Evolutionary conservation across 768 basidiomycete species (phyloP).

Genomic region (Brasilioporus rufonigricans): DNA sequence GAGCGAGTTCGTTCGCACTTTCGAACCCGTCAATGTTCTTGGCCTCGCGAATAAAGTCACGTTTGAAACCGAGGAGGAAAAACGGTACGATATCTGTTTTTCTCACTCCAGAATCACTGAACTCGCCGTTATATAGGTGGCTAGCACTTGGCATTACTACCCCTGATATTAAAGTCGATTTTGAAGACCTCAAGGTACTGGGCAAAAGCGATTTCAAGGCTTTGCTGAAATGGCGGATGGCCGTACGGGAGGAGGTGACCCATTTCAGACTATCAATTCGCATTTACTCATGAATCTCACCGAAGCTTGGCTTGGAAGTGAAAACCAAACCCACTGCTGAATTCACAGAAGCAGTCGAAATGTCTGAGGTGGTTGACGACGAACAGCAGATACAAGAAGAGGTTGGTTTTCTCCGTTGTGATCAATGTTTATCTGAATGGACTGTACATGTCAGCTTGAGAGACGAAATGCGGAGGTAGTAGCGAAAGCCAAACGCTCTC

Average conservation of each 20-base stretch:
- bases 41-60: slow-evolving; percentile 76
- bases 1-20: slow-evolving; percentile 62
- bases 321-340: slow-evolving; percentile 75
- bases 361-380: slow-evolving; percentile 73
- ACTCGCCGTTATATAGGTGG: slow-evolving; percentile 53
- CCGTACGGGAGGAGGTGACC: slow-evolving; percentile 81
- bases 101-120: not conserved
- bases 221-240: slow-evolving; percentile 86
- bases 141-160: slow-evolving; percentile 68
- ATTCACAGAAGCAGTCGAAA: slow-evolving; percentile 65
- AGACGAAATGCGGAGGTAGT: slow-evolving; percentile 75
- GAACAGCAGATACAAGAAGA: slow-evolving; percentile 89
- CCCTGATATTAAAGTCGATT: slow-evolving; percentile 76
- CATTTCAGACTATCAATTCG: not conserved
- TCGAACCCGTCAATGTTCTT: slow-evolving; percentile 77
- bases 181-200: slow-evolving; percentile 90
- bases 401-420: slow-evolving; percentile 39
- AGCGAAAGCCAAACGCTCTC: slow-evolving; percentile 73
- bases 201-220: slow-evolving; percentile 97
- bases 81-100: slow-evolving; percentile 47
- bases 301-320: slow-evolving; percentile 78
- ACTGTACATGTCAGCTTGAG: slow-evolving; percentile 57
- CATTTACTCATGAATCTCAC: slow-evolving; percentile 4
- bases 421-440: slow-evolving; percentile 1
- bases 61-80: slow-evolving; percentile 83